Base-by-base conservation (phyloP, 805 yeast species). In the Wickerhamomyces subpelliculosus region DNA sequence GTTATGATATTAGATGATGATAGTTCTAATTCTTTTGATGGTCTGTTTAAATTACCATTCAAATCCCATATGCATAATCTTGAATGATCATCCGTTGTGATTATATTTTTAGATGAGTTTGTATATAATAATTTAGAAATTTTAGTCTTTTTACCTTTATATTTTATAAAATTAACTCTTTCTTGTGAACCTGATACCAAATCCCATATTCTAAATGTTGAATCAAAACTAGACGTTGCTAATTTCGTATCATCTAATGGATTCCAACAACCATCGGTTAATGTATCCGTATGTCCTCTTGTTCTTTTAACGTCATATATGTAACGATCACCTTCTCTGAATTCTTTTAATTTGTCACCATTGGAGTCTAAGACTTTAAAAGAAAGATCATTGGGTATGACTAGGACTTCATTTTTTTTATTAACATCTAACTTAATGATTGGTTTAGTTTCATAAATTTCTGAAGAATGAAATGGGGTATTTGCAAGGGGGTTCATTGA, bases 171-270 rank as follows among this genome's bases (percentile, higher is more conserved):
- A 21, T 16, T 26, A 5, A 52, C 51, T 4, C 16, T 19, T 4
- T 29, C 40, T 20, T 56, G 60, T 25, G 40, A 44, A 3, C 35
- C 33, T 18, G 39, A 40, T 2, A 7, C 9, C 3, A 40, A 8
- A 39, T 51, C 53, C 61, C 61, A 57, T 4, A 42, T 22, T 39
- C 62, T 47, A 22, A 56, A 45, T 2, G 61, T 54, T 5, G 58
- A 49, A 37, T 57, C 62, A 12, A 32, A 16, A 4, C 49, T 34
- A 5, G 51, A 47, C 1, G 61, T 55, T 12, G 46, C 24, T 6
- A 51, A 36, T 11, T 32, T 24, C 13, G 38, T 36, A 12, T 7
- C 4, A 8, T 38, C 24, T 7, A 26, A 20, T 16, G 27, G 13
- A 24, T 32, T 27, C 51, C 54, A 53, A 5, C 34, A 36, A 7